Evolutionary conservation across 345 rosid species (phyloP), one percentile per base, ranked within the genome.

Genomic region (Eucalyptus tenuipes): DNA sequence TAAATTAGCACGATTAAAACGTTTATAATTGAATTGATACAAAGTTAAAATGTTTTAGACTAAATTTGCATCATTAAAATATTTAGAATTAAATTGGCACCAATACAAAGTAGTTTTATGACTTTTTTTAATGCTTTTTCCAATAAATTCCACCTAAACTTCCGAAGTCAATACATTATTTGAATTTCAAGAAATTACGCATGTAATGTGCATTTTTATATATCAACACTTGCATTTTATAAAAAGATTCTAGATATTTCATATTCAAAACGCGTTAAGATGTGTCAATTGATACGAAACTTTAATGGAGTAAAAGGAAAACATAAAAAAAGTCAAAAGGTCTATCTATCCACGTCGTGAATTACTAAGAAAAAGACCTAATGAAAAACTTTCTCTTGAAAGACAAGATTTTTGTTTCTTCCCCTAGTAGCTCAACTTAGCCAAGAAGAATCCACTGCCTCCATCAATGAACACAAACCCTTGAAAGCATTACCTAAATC

Each of bases 301-400:
- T 4, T 15, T 7, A n/a, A 64, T 0, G 0, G 2, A n/a, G 3
- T 7, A 29, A n/a, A n/a, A 64, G 31, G 7, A 59, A 64, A n/a
- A 64, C 5, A 16, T 1, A 0, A 7, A 29, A 29, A n/a, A 15
- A 64, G 20, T n/a, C 31, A 61, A n/a, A 64, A n/a, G 17, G 18
- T 64, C 16, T 8, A n/a, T n/a, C 18, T 4, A n/a, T 5, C 5
- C 6, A 64, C 10, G 3, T 64, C 75, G 9, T 29, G 7, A 7
- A 64, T 64, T 64, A 7, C 18, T n/a, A 37, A 4, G 10, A 64
- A 27, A 61, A n/a, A 7, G 33, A n/a, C 20, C 1, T 8, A 7
- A 14, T 8, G 10, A n/a, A 64, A 64, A n/a, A 12, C 66, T 57
- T 4, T 25, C 1, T 59, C 66, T 59, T 0, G 66, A 59, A 59